Base-by-base conservation (phyloP, 2,329 filamentous ascomycete species). In the Aspergillus uvarum region DNA sequence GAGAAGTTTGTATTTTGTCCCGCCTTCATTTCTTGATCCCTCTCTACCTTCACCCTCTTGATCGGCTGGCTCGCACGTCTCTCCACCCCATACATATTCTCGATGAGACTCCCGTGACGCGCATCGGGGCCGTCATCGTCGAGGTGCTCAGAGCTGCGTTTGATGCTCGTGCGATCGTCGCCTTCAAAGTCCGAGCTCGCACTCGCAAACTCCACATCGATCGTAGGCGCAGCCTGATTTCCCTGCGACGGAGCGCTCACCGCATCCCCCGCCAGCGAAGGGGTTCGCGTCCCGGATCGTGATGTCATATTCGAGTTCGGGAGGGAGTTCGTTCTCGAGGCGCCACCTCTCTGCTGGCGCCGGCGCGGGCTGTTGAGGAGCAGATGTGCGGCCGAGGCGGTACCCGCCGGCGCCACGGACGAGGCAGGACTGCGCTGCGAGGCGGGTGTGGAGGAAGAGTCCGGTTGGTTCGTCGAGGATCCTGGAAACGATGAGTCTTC, bases 11-110 rank as follows among this genome's bases (percentile, higher is more conserved):
- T 47, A 10, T 32, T 44, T 56, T 79, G 81, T 44, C 75, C 75
- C 22, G 76, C 68, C 19, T 79, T 72, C 51, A 80, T 72, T 50
- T 81, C 72, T 51, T 81, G 77, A 21, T 76, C 71, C 14, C 82
- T 78, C 8, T 72, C 64, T 44, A 84, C 74, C 70, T 87, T 92
- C 56, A 86, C 77, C 54, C 87, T 87, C 76, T 94, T 94, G 29
- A 82, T 78, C 21, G 89, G 85, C 70, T 73, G 81, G 63, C 70
- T 79, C 67, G 80, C 79, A 26, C 92, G 89, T 54, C 88, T 83
- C 65, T 90, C 84, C 14, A 96, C 85, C 65, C 89, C 87, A 72
- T 93, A 91, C 72, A 92, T 81, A 32, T 86, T 84, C 74, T 96
- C 91, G 50, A 96, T 85, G 78, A 92, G 57, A 48, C 64, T 70